phyloP scores from a whole-genome alignment of 768 basidiomycete species.

The Daedaleopsis sinensis region DNA sequence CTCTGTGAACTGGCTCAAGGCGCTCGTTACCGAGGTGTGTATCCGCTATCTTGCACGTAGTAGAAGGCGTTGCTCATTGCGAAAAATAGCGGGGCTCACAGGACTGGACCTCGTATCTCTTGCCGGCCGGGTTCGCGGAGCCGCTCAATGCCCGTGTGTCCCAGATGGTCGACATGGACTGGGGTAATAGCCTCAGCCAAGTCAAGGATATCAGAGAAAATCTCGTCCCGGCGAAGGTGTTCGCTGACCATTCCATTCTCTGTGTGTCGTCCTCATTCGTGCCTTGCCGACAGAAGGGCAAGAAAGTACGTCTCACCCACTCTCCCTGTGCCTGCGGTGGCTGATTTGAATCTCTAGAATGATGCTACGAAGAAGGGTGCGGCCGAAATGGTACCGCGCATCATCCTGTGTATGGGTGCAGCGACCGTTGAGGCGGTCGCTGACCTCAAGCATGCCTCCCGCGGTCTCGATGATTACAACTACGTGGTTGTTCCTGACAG shows the following conservation, averaged over 20 bases:
- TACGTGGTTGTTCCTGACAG: slow-evolving; percentile 65
- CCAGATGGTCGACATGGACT: slow-evolving; percentile 51
- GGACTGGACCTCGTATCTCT: slow-evolving; percentile 67
- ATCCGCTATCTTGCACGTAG: not conserved
- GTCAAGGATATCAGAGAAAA: slow-evolving; percentile 63
- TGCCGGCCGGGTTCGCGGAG: slow-evolving; percentile 52
- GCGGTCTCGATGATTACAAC: slow-evolving; percentile 47
- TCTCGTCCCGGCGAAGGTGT: slow-evolving; percentile 57
- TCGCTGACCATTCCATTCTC: slow-evolving; percentile 56
- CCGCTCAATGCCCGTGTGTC: slow-evolving; percentile 44
- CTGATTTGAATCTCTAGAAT: not conserved
- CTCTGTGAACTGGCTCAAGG: slow-evolving; percentile 55
- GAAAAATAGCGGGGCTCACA: slow-evolving; percentile 20
- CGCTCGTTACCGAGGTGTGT: slow-evolving; percentile 37
- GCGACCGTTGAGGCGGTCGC: slow-evolving; percentile 64
- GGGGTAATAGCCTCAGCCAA: slow-evolving; percentile 53
- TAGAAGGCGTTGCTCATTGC: not conserved
- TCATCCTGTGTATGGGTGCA: slow-evolving; percentile 82
- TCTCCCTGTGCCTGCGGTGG: not conserved
- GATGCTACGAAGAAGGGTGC: slow-evolving; percentile 31
- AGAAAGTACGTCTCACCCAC: slow-evolving; percentile 28
- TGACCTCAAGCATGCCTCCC: slow-evolving; percentile 46
- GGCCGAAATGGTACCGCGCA: slow-evolving; percentile 56
- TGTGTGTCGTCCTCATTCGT: slow-evolving; percentile 63
- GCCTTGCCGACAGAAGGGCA: slow-evolving; percentile 21